A percentile compares a stretch with the other conserved stretches of the same genome.
phyloP scores from a whole-genome alignment of 2,329 filamentous ascomycete genomes.

The Exophiala lecanii-corni region DNA sequence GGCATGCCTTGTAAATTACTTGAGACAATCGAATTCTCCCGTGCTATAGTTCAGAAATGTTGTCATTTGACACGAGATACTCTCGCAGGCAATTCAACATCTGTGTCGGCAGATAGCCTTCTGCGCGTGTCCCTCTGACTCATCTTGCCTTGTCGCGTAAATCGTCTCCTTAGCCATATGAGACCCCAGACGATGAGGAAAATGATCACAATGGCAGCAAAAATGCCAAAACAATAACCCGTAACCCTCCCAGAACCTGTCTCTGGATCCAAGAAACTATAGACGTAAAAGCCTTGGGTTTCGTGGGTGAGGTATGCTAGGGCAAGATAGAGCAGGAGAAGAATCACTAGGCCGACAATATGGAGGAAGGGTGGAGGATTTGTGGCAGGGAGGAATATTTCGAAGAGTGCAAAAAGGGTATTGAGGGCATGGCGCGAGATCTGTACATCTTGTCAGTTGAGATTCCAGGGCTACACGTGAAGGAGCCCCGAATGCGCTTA shows the following conservation, averaged over 20 bases:
- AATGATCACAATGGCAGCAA: constrained; percentile 51
- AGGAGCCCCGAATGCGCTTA: no score
- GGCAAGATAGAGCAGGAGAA: constrained; percentile 67
- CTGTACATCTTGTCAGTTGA: constrained; percentile 33
- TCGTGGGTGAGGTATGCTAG: constrained; percentile 69
- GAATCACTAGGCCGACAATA: constrained; percentile 61
- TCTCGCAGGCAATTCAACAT: constrained; percentile 15
- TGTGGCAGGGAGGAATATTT: constrained; percentile 66
- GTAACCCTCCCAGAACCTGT: constrained; percentile 53
- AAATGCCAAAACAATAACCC: constrained; percentile 60
- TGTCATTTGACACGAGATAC: no score
- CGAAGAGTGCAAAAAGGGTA: constrained; percentile 67
- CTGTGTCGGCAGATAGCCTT: constrained; percentile 1
- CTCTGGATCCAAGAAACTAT: constrained; percentile 67
- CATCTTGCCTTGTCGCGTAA: constrained; percentile 27
- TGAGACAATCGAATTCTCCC: no score
- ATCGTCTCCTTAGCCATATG: constrained; percentile 50
- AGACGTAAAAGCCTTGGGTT: constrained; percentile 69
- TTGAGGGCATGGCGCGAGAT: constrained; percentile 73
- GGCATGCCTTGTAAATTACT: no score
- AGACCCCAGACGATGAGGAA: constrained; percentile 50
- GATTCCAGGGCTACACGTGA: no score
- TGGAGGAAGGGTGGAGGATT: constrained; percentile 60
- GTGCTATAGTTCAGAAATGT: no score
- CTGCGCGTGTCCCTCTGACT: constrained; percentile 13